Base-by-base conservation (phyloP, 805 yeast species). In the Candida odintsovae region DNA sequence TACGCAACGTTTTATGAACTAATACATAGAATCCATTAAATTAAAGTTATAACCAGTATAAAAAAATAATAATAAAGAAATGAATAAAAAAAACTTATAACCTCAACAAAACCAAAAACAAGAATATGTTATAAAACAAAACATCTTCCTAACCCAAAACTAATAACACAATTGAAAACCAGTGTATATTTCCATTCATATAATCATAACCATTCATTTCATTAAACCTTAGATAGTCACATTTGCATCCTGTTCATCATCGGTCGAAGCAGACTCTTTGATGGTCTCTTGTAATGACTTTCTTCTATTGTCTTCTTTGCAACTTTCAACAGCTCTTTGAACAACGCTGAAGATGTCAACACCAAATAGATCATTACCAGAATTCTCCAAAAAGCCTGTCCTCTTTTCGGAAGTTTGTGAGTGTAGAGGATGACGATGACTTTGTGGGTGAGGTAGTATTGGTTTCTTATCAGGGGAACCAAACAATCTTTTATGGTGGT, bases 261-360 rank as follows among this genome's bases (percentile, higher is more conserved):
- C 48, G 6, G 48, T 45, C 7, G 42, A 23, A 15, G 33, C 20
- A 22, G 36, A 31, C 22, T 43, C 21, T 13, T 35, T 25, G n/a
- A 31, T 33, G n/a, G 41, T 22, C 36, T 40, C 19, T 41, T 20
- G 22, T 43, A 28, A 35, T 44, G 36, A 33, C 8, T 33, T 33
- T 16, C 20, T 33, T 33, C 36, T 33, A 11, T 33, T 45, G 6
- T 31, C 41, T 20, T 46, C 48, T 26, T 42, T 53, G 22, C 47
- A 63, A 41, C 52, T 55, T 39, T 65, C 72, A 35, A 68, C 70
- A 7, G 76, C 78, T n/a, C 78, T 60, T 47, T 69, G 62, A 6
- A 74, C 71, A 21, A 74, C 76, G 37, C 76, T 68, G 51, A 76
- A 73, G 29, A 78, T 67, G 57, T 78, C 83, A 41, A 78, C 80